Evolutionary conservation across 148 eudicot species (phyloP).

Genomic region (Pharnaceum exiguum): DNA sequence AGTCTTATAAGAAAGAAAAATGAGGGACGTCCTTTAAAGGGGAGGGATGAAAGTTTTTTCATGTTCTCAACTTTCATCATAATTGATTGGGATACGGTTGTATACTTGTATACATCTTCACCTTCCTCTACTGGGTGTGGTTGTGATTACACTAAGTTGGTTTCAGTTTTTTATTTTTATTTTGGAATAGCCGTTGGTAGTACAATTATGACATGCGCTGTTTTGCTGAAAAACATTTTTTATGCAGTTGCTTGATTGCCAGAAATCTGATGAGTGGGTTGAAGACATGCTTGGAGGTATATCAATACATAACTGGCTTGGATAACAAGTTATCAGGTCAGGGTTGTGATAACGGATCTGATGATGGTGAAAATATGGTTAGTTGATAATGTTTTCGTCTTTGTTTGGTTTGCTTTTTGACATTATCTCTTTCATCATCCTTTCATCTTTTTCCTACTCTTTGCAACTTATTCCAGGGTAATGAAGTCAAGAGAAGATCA

Average conservation of each 20-base stretch:
- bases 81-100: too few species aligned
- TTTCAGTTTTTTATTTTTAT: too few species aligned
- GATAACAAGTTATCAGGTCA: slow-evolving; percentile 45
- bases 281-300: slow-evolving; percentile 83
- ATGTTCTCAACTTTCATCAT: too few species aligned
- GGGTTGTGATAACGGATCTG: slow-evolving; percentile 52
- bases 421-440: not conserved
- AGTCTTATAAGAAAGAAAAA: not conserved
- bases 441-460: not conserved
- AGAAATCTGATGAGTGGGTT: slow-evolving; percentile 83
- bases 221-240: not conserved
- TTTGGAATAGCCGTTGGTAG: too few species aligned
- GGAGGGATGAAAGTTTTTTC: too few species aligned
- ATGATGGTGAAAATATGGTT: slow-evolving; percentile 46
- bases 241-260: slow-evolving; percentile 86
- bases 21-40: too few species aligned
- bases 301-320: slow-evolving; percentile 57
- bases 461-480: slow-evolving; percentile 42
- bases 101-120: too few species aligned
- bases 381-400: slow-evolving; percentile 20
- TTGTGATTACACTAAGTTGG: too few species aligned
- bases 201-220: too few species aligned
- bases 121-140: too few species aligned
- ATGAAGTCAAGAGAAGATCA: slow-evolving; percentile 70
- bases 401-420: not conserved